Conservation (phyloP, 73 alveolate genomes). For the Tetrahymena borealis region DNA sequence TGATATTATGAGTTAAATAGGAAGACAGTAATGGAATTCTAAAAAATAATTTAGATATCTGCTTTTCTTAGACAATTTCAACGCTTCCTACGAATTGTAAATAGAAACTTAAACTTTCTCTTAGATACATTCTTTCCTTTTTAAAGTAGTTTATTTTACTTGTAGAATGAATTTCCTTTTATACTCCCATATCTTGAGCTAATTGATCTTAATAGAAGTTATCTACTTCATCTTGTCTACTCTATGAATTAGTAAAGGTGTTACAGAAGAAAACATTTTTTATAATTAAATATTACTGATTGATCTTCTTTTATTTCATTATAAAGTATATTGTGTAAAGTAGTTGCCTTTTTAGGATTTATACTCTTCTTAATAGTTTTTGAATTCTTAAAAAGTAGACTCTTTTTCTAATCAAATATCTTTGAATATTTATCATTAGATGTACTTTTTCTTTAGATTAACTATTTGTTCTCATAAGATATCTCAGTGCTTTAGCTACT, state of each 20-base stretch:
- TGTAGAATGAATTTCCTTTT: not conserved
- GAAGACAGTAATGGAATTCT: not conserved
- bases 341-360: not conserved
- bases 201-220: not conserved
- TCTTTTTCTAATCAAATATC: not conserved
- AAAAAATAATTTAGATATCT: not conserved
- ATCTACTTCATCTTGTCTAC: not conserved
- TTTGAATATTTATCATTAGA: not conserved
- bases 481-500: not conserved
- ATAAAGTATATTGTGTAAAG: not conserved
- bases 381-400: not conserved
- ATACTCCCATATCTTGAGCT: not conserved
- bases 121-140: not conserved
- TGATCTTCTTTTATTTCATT: not conserved
- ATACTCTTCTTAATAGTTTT: not conserved
- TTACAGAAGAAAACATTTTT: not conserved
- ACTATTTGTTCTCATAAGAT: not conserved
- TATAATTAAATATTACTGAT: not conserved
- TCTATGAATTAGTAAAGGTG: not conserved
- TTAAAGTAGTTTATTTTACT: not conserved
- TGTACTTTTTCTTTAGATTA: not conserved
- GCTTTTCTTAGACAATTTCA: conserved; percentile 16
- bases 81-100: conserved; percentile 7
- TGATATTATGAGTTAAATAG: not conserved
- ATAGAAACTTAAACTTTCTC: conserved; percentile 4